These are phyloP conservation scores for Ophiocordyceps camponoti-saundersi DNA, from an alignment of 2,329 filamentous ascomycete genomes.

Conservation along the genomic window DNA sequence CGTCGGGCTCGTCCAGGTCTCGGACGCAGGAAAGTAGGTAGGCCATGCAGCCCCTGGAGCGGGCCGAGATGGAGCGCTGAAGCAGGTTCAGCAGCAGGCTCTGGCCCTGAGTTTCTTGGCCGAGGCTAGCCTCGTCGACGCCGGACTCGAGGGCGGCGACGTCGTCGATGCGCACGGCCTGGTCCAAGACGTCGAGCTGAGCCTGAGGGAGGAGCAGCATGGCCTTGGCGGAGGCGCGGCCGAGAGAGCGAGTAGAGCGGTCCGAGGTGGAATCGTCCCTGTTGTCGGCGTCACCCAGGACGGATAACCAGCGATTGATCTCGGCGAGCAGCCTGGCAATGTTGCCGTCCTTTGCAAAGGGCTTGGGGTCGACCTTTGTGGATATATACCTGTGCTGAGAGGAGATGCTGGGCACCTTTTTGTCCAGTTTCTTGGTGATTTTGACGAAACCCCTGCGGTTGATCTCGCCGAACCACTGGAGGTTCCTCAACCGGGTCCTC, in stretches of 20 bases:
- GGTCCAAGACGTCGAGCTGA: slow-evolving; percentile 54
- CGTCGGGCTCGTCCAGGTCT: slow-evolving; percentile 68
- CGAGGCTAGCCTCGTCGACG: slow-evolving; percentile 38
- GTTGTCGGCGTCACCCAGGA: slow-evolving; percentile 61
- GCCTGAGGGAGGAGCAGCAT: slow-evolving; percentile 54
- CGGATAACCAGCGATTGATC: slow-evolving; percentile 86
- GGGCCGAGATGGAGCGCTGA: slow-evolving; percentile 57
- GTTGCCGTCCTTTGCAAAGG: slow-evolving; percentile 62
- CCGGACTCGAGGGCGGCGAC: slow-evolving; percentile 35
- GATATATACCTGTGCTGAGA: slow-evolving; percentile 76
- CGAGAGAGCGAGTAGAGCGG: slow-evolving; percentile 58
- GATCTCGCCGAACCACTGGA: slow-evolving; percentile 96
- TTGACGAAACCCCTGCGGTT: slow-evolving; percentile 92
- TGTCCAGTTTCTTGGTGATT: slow-evolving; percentile 97
- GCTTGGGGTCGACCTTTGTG: slow-evolving; percentile 75
- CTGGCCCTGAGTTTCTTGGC: slow-evolving; percentile 27
- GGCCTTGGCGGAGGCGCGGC: slow-evolving; percentile 58
- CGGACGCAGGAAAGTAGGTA: slow-evolving; percentile 51
- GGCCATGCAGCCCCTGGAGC: slow-evolving; percentile 52
- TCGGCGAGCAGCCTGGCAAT: slow-evolving; percentile 31
- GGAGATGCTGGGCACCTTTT: slow-evolving; percentile 63
- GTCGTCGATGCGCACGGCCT: slow-evolving; percentile 54
- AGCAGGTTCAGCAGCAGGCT: slow-evolving; percentile 63
- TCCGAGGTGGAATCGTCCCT: slow-evolving; percentile 59
- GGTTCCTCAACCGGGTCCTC: slow-evolving; percentile 69